Evolutionary conservation across 2,329 filamentous ascomycete genomes (phyloP).

Genomic region (Parascedosporium putredinis): DNA sequence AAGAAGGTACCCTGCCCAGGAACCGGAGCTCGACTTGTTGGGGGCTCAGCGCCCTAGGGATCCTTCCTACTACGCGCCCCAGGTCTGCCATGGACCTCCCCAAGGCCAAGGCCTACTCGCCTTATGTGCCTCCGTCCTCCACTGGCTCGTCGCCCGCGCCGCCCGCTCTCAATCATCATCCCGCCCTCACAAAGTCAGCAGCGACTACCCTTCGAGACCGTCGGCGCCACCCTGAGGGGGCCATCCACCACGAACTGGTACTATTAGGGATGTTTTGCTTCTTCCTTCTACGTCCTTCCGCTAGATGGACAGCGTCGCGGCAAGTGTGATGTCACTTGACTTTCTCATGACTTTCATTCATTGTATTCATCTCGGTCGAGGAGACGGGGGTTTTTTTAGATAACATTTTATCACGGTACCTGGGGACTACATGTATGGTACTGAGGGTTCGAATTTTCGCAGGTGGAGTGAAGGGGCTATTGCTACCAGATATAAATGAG

Average conservation of each 20-base stretch:
- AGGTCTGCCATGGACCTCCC: conserved; percentile 1
- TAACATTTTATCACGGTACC: no score
- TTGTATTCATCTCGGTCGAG: no score
- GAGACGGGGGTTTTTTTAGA: no score
- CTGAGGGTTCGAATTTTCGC: no score
- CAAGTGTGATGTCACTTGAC: no score
- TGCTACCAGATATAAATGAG: no score
- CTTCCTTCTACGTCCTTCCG: background rate
- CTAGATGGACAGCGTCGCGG: background rate
- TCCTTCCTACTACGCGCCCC: background rate
- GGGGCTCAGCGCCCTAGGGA: background rate
- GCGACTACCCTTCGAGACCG: background rate
- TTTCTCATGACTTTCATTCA: no score
- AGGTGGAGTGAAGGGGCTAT: no score
- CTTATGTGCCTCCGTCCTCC: background rate
- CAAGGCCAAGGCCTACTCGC: background rate
- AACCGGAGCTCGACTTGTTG: background rate
- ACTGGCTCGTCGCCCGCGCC: no score
- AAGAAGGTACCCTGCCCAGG: background rate
- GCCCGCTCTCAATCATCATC: background rate
- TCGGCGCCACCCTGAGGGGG: background rate
- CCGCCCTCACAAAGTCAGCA: background rate
- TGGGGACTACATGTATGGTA: no score
- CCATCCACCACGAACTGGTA: background rate
- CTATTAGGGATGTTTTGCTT: conserved; percentile 2